A percentile compares a stretch with the other conserved stretches of the same genome.
Evolutionary conservation across 805 yeast genomes (phyloP).

Genomic region (Metschnikowia borealis): DNA sequence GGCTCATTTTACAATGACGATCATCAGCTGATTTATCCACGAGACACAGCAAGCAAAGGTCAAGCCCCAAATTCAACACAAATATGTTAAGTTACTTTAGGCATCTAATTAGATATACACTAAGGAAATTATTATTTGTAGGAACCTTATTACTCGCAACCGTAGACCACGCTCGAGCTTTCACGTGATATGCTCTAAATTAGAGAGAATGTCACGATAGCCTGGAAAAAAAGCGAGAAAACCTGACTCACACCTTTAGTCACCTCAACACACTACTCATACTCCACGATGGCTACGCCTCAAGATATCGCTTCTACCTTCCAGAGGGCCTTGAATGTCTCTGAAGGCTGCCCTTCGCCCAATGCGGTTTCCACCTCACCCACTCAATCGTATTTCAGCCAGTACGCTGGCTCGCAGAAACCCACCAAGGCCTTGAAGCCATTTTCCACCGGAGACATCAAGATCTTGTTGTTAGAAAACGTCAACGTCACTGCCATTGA

Average conservation of each 20-base stretch:
- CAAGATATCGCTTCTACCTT: slow-evolving; percentile 63
- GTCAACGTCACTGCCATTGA: slow-evolving; percentile 90
- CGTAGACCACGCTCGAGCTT: slow-evolving; percentile 4
- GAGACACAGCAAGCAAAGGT: too few relatives aligned
- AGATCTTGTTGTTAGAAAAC: slow-evolving; percentile 85
- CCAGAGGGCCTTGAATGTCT: slow-evolving; percentile 49
- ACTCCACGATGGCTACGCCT: slow-evolving; percentile 53
- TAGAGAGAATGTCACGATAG: slow-evolving; percentile 1
- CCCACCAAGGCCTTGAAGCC: slow-evolving; percentile 80
- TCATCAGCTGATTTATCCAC: too few relatives aligned
- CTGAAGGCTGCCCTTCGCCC: slow-evolving; percentile 36
- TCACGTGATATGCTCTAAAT: slow-evolving; percentile 5
- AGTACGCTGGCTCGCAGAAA: slow-evolving; percentile 46
- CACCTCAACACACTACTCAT: not conserved
- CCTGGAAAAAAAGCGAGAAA: slow-evolving; percentile 5
- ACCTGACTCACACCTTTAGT: not conserved
- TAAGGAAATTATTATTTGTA: not conserved
- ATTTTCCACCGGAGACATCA: slow-evolving; percentile 91
- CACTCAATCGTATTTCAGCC: slow-evolving; percentile 66
- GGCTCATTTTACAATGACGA: too few relatives aligned
- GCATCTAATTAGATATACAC: too few relatives aligned
- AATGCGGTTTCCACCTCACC: slow-evolving; percentile 83
- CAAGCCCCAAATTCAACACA: too few relatives aligned
- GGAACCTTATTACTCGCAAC: not conserved
- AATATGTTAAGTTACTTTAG: too few relatives aligned